Conservation (phyloP, 2,329 filamentous ascomycete species). For the Apiospora phragmitis region DNA sequence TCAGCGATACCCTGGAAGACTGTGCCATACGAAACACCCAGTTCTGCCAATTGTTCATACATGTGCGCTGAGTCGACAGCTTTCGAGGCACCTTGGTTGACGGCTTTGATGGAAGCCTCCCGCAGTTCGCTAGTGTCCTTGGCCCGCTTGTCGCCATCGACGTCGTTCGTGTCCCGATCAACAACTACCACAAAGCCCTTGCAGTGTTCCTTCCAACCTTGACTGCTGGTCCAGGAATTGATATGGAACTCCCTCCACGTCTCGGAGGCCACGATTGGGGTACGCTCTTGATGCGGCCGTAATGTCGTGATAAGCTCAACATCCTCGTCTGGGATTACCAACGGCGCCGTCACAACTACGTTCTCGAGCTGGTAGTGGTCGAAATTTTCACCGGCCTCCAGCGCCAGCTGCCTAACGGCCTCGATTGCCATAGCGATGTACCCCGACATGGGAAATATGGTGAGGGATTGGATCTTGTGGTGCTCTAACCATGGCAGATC, state of each 20-base stretch:
- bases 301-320: constrained; percentile 38
- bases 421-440: constrained; percentile 18
- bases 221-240: constrained; percentile 34
- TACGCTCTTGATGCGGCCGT: constrained; percentile 28
- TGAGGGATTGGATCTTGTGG: constrained; percentile 6
- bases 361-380: constrained; percentile 38
- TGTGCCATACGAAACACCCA: constrained; percentile 19
- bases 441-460: constrained; percentile 14
- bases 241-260: constrained; percentile 37
- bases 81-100: constrained; percentile 29
- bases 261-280: constrained; percentile 8
- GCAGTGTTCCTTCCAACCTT: constrained; percentile 41
- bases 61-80: constrained; percentile 36
- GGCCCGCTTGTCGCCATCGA: constrained; percentile 20
- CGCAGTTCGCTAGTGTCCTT: neutral
- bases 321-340: constrained; percentile 35
- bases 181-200: constrained; percentile 27
- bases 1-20: constrained; percentile 40
- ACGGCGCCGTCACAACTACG: constrained; percentile 33
- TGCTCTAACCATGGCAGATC: constrained; percentile 14
- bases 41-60: constrained; percentile 38
- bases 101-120: constrained; percentile 30
- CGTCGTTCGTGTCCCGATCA: constrained; percentile 17
- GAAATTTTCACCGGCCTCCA: constrained; percentile 27
- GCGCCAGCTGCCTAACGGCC: constrained; percentile 23